Evolutionary conservation across 805 yeast species (phyloP), one percentile per base, ranked within the genome.

Genomic region (Wickerhamiella galacta): DNA sequence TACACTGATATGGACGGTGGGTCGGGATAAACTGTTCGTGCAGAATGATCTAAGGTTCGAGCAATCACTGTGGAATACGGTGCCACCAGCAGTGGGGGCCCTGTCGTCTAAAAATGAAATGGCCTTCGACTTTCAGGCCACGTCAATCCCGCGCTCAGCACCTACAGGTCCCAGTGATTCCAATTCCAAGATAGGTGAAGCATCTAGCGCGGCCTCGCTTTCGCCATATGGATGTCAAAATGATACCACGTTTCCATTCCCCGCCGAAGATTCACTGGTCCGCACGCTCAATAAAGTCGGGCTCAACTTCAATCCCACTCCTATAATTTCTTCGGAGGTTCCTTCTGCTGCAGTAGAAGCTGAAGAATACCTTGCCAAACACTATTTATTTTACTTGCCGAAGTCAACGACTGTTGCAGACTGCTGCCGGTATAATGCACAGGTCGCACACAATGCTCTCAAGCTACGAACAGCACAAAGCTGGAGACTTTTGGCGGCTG

Each of bases 91-190:
- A 0, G 56, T 79, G 0, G 46, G 66, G 4, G 60, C 72, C 0
- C 80, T 90, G 92, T 58, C 69, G 3, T 62, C 70, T 0, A 48
- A 46, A 12, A 62, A 66, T 26, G 66, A 64, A 31, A 47, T 79
- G 26, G 41, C 65, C 1, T 66, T 72, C 40, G 61, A 71, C 2
- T 58, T 60, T 21, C 23, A 20, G 23, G 23, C 81, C n/a, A n/a
- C n/a, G n/a, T n/a, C n/a, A n/a, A n/a, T n/a, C n/a, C n/a, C n/a
- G n/a, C n/a, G n/a, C n/a, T n/a, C n/a, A n/a, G n/a, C n/a, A n/a
- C n/a, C n/a, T n/a, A n/a, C n/a, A n/a, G n/a, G n/a, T n/a, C n/a
- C n/a, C n/a, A n/a, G n/a, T n/a, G n/a, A n/a, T n/a, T n/a, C n/a
- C n/a, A n/a, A n/a, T n/a, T n/a, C n/a, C n/a, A n/a, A n/a, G n/a